Evolutionary conservation across 2,329 filamentous ascomycete genomes (phyloP).

Genomic region (Dothiorella sarmentorum): DNA sequence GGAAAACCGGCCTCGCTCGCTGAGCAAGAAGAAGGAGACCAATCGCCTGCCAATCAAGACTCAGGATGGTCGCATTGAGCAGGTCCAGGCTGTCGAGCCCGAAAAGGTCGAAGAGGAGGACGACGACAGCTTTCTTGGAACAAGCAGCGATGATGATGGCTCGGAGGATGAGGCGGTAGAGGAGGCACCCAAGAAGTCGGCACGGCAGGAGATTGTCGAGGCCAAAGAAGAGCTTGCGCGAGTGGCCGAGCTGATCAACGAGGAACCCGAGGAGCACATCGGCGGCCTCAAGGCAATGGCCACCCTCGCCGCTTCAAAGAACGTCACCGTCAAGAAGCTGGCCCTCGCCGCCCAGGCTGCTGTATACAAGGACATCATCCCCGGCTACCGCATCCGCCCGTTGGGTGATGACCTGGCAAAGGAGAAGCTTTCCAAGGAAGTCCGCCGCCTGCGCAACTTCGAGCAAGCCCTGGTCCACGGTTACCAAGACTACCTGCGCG

Average conservation of each 20-base stretch:
- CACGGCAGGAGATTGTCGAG: constrained; percentile 74
- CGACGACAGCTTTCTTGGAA: constrained; percentile 62
- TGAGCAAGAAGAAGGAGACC: constrained; percentile 67
- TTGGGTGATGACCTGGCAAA: constrained; percentile 69
- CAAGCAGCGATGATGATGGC: constrained; percentile 50
- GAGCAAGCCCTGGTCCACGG: constrained; percentile 83
- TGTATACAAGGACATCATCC: constrained; percentile 93
- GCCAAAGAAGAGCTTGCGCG: constrained; percentile 91
- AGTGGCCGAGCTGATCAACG: constrained; percentile 76
- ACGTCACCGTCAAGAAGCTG: constrained; percentile 77
- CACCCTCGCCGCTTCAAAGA: constrained; percentile 66
- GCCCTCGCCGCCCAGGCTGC: constrained; percentile 81
- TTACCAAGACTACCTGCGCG: constrained; percentile 81
- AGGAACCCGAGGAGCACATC: constrained; percentile 88
- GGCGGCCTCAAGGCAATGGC: constrained; percentile 74
- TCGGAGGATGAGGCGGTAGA: constrained; percentile 48
- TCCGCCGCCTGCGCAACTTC: constrained; percentile 74
- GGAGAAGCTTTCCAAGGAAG: constrained; percentile 87
- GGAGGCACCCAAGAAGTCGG: constrained; percentile 62
- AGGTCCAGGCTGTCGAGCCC: constrained; percentile 29
- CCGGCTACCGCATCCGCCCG: constrained; percentile 89
- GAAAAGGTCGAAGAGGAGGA: constrained; percentile 52
- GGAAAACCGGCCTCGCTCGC: constrained; percentile 73
- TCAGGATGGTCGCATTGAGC: constrained; percentile 68
- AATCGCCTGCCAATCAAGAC: constrained; percentile 84